Conservation (phyloP, 2,329 filamentous ascomycete genomes). For the Huntiella abstrusa region DNA sequence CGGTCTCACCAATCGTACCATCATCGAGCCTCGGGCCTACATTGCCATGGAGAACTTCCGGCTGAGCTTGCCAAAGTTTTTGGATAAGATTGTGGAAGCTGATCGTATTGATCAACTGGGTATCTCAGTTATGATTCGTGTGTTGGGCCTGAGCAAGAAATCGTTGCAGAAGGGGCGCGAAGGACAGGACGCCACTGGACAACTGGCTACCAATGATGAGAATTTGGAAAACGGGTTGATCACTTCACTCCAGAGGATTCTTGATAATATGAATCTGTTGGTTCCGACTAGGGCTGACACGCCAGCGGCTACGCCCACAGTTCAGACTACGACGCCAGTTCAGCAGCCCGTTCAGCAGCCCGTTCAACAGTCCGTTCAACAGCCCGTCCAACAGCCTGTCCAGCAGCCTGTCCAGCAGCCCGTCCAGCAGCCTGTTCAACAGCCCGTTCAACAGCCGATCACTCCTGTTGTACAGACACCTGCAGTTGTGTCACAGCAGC, state of each 20-base stretch:
- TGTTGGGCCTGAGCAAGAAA: conserved; percentile 27
- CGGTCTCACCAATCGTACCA: conserved; percentile 15
- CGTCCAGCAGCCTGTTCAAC: neutral
- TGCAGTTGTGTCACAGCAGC: too few species aligned
- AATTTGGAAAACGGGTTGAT: conserved; percentile 24
- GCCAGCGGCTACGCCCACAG: conserved; percentile 3
- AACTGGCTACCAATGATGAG: conserved; percentile 18
- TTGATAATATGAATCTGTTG: conserved; percentile 20
- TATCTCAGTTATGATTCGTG: conserved; percentile 31
- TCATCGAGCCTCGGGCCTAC: conserved; percentile 24
- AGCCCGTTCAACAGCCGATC: neutral
- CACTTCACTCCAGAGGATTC: conserved; percentile 22
- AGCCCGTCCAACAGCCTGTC: neutral
- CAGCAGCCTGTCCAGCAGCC: neutral
- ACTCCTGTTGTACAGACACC: neutral
- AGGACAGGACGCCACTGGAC: conserved; percentile 17
- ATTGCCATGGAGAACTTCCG: conserved; percentile 27
- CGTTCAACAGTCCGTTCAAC: neutral
- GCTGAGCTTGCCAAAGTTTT: conserved; percentile 23
- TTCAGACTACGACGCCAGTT: neutral
- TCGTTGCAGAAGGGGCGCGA: conserved; percentile 22
- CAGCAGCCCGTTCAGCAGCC: neutral
- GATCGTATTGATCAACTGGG: conserved; percentile 27
- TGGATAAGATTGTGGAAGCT: conserved; percentile 23
- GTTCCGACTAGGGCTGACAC: conserved; percentile 4